These are phyloP conservation scores for Lanmaoa pseudosensibilis DNA, from an alignment of 768 basidiomycete species.

Conservation along the genomic window DNA sequence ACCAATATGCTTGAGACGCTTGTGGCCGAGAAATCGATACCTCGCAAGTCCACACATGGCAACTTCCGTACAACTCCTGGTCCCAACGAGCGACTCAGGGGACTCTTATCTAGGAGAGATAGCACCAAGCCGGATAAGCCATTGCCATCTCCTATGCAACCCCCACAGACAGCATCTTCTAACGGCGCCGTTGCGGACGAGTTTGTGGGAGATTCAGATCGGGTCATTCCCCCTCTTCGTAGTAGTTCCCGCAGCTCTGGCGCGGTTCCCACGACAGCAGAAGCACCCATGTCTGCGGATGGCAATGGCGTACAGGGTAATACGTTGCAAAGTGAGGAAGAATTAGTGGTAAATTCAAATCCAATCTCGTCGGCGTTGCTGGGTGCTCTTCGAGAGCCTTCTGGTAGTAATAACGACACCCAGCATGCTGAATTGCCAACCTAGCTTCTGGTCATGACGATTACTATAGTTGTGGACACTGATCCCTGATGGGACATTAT, in stretches of 20 bases:
- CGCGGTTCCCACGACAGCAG: constrained; percentile 7
- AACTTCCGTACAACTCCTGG: constrained; percentile 23
- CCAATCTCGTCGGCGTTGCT: constrained; percentile 11
- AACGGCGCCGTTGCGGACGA: constrained; percentile 16
- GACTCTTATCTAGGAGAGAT: constrained; percentile 35
- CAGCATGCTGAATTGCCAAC: constrained; percentile 2
- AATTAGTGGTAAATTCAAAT: constrained; percentile 1
- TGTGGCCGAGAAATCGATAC: constrained; percentile 74
- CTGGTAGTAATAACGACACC: constrained; percentile 11
- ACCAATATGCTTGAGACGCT: constrained; percentile 83
- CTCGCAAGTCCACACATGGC: constrained; percentile 35
- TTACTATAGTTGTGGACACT: constrained; percentile 11
- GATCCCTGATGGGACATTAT: background rate
- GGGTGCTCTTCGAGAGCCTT: constrained; percentile 1
- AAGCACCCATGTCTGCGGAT: constrained; percentile 2
- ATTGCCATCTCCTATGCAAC: constrained; percentile 27
- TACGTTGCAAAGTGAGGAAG: constrained; percentile 4
- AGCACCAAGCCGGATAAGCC: constrained; percentile 30
- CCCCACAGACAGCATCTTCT: constrained; percentile 12
- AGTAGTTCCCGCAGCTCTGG: constrained; percentile 19
- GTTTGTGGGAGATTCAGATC: constrained; percentile 15
- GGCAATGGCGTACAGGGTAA: background rate
- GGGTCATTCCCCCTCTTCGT: constrained; percentile 23
- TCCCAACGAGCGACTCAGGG: constrained; percentile 40
- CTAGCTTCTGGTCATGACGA: constrained; percentile 12